Evolutionary conservation across 495 filamentous ascomycete species (phyloP).

Genomic region (Cenococcum geophilum): DNA sequence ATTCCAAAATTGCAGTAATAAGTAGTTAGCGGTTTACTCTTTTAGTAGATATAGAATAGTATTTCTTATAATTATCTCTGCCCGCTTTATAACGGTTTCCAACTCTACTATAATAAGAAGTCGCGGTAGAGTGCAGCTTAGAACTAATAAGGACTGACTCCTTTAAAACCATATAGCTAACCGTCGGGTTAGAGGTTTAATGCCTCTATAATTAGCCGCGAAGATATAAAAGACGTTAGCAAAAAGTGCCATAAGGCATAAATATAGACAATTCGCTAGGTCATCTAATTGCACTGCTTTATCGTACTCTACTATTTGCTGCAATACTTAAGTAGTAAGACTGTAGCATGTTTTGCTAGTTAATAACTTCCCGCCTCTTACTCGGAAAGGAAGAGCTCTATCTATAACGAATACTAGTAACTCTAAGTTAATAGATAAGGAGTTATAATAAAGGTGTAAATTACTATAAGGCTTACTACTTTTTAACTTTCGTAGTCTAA

Average conservation of each 20-base stretch:
- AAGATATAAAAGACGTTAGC: slow-evolving; percentile 1
- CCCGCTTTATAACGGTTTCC: neutral
- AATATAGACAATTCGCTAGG: neutral
- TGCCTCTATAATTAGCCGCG: neutral
- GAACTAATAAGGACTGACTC: neutral
- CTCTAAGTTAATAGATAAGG: neutral
- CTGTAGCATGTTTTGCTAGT: slow-evolving; percentile 1
- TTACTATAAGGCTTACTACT: neutral
- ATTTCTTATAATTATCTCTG: neutral
- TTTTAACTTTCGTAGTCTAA: neutral
- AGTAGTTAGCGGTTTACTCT: neutral
- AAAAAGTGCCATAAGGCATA: neutral
- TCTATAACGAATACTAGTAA: slow-evolving; percentile 3
- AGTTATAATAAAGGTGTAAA: slow-evolving; percentile 1
- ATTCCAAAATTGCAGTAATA: neutral
- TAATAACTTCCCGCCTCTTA: neutral
- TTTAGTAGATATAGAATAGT: neutral
- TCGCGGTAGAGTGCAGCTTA: neutral
- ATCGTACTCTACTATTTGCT: neutral
- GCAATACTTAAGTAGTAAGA: neutral
- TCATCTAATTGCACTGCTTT: neutral
- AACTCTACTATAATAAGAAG: slow-evolving; percentile 3
- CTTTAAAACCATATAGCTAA: neutral
- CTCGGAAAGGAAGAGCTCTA: neutral
- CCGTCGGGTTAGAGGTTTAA: neutral